Conservation (phyloP, 345 rosid genomes). For the Rhizophora apiculata region DNA sequence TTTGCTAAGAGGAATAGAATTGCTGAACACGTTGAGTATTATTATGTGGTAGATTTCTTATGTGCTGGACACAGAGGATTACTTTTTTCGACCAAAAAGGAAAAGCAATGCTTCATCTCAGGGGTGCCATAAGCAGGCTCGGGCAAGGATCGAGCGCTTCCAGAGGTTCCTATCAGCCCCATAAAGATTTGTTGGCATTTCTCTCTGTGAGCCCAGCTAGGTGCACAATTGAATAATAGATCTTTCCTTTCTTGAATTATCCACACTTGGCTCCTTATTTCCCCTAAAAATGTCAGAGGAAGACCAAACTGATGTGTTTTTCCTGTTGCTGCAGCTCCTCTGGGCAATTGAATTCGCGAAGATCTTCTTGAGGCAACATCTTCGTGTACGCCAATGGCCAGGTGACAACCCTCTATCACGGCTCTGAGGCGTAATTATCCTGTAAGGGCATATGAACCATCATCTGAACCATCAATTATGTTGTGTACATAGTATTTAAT, state of each 20-base stretch:
- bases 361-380: not conserved
- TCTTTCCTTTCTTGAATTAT: not conserved
- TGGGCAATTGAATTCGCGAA: not conserved
- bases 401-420: not conserved
- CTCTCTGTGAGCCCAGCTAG: slow-evolving; percentile 1
- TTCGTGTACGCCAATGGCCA: not conserved
- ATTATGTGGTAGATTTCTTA: slow-evolving; percentile 41
- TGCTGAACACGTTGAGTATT: not conserved
- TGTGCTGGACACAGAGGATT: slow-evolving; percentile 64
- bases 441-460: slow-evolving; percentile 1
- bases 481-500: slow-evolving; percentile 19
- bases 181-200: not conserved
- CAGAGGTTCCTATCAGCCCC: slow-evolving; percentile 41
- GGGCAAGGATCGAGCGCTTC: slow-evolving; percentile 43
- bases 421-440: not conserved
- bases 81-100: slow-evolving; percentile 46
- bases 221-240: not conserved
- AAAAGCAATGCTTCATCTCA: slow-evolving; percentile 21
- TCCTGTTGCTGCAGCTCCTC: slow-evolving; percentile 2
- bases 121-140: slow-evolving; percentile 16
- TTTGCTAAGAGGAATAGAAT: not conserved
- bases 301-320: not conserved
- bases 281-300: not conserved
- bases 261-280: not conserved
- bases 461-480: not conserved